phyloP scores from a whole-genome alignment of 208 protist genomes.

The Entamoeba moshkovskii region DNA sequence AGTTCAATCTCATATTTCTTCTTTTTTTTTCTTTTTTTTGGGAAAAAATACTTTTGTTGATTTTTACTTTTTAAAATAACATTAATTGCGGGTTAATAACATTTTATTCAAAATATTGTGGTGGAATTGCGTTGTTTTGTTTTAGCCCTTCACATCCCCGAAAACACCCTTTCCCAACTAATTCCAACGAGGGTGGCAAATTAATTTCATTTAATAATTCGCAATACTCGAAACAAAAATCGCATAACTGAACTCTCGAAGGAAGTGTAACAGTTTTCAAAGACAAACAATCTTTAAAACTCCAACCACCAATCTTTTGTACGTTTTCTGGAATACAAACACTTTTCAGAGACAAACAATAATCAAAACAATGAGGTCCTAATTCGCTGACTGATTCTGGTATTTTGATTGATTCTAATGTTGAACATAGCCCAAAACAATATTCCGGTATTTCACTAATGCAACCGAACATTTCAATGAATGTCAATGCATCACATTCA shows the following conservation, averaged over 20 bases:
- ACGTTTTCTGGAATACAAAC: background rate
- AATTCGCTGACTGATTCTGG: background rate
- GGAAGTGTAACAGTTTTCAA: too few species aligned
- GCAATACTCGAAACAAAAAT: too few species aligned
- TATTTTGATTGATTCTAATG: background rate
- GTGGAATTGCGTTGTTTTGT: too few species aligned
- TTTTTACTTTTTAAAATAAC: background rate
- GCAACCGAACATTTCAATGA: too few species aligned
- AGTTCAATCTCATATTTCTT: background rate
- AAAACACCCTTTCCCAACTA: too few species aligned
- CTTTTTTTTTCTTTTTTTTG: background rate
- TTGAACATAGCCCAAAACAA: too few species aligned
- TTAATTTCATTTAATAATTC: too few species aligned
- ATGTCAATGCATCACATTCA: too few species aligned
- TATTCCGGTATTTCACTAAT: too few species aligned
- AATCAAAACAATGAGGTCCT: background rate
- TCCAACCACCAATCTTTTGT: background rate
- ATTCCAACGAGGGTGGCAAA: too few species aligned
- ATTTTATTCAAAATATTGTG: background rate
- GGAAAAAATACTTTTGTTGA: background rate
- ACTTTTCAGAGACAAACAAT: background rate
- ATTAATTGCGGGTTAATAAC: background rate
- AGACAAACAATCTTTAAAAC: background rate
- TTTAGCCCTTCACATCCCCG: too few species aligned
- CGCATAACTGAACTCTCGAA: too few species aligned